phyloP scores from a whole-genome alignment of 805 yeast genomes.

The Wickerhamiella azyma region DNA sequence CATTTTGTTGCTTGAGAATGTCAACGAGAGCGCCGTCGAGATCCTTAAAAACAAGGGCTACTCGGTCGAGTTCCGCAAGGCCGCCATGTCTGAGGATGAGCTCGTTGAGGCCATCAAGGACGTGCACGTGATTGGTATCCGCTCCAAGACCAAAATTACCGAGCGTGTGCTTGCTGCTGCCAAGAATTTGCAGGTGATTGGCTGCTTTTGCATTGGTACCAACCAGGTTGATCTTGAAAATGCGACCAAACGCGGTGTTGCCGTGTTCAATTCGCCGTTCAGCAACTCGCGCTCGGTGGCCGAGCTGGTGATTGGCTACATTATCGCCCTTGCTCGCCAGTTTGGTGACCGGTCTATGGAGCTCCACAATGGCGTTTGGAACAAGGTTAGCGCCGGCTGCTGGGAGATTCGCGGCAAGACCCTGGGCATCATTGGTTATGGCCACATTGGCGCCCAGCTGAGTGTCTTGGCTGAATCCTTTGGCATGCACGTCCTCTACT shows the following conservation, averaged over 20 bases:
- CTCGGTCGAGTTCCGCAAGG: constrained; percentile 87
- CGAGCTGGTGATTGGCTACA: constrained; percentile 90
- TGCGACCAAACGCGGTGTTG: constrained; percentile 87
- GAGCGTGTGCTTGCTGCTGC: constrained; percentile 72
- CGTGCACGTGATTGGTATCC: constrained; percentile 94
- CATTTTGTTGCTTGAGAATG: constrained; percentile 81
- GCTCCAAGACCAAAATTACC: constrained; percentile 89
- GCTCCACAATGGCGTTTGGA: constrained; percentile 94
- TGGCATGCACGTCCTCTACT: constrained; percentile 94
- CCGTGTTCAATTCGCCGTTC: constrained; percentile 97
- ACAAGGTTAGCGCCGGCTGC: constrained; percentile 85
- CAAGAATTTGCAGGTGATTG: constrained; percentile 75
- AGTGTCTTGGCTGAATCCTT: constrained; percentile 93
- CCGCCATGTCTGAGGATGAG: constrained; percentile 83
- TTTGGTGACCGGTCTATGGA: constrained; percentile 93
- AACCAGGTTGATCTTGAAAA: constrained; percentile 88
- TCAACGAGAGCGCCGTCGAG: constrained; percentile 80
- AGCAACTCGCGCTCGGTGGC: constrained; percentile 98
- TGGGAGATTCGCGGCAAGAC: constrained; percentile 99
- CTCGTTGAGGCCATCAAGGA: constrained; percentile 84
- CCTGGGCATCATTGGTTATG: constrained; percentile 92
- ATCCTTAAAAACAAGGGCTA: constrained; percentile 84
- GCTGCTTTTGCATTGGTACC: constrained; percentile 98
- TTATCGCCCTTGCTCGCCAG: constrained; percentile 89
- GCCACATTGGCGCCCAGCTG: constrained; percentile 95